phyloP scores from a whole-genome alignment of 1,139 yeast species.

The Geotrichum reessii region DNA sequence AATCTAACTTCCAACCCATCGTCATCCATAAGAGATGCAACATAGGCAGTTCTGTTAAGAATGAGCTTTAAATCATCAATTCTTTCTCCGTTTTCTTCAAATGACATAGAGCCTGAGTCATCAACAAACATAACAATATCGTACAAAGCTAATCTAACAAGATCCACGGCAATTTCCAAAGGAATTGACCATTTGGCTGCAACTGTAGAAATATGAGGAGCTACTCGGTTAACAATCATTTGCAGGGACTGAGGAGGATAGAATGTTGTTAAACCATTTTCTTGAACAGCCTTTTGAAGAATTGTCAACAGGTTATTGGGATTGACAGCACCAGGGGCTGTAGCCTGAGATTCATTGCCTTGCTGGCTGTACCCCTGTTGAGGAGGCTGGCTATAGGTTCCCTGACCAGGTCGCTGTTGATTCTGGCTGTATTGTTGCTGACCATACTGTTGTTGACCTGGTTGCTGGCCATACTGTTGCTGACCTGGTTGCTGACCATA shows the following conservation, averaged over 20 bases:
- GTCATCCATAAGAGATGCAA: slow-evolving; percentile 33
- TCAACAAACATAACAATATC: slow-evolving; percentile 35
- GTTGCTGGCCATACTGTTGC: slow-evolving; percentile 20
- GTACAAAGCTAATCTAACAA: slow-evolving; percentile 33
- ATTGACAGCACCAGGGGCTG: slow-evolving; percentile 13
- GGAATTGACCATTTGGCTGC: slow-evolving; percentile 32
- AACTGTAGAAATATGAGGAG: slow-evolving; percentile 26
- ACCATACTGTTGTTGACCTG: not conserved
- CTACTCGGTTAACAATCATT: slow-evolving; percentile 29
- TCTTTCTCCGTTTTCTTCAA: slow-evolving; percentile 37
- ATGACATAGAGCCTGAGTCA: slow-evolving; percentile 37
- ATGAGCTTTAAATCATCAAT: slow-evolving; percentile 35
- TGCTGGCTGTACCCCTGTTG: slow-evolving; percentile 20
- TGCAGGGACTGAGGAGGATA: slow-evolving; percentile 34
- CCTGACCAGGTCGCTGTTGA: not conserved
- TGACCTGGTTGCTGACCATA: slow-evolving; percentile 1
- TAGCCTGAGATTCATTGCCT: slow-evolving; percentile 4
- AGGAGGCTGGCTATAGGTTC: slow-evolving; percentile 16
- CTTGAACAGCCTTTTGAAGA: slow-evolving; percentile 31
- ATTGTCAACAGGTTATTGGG: slow-evolving; percentile 22
- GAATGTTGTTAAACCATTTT: slow-evolving; percentile 31
- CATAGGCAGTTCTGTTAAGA: slow-evolving; percentile 32
- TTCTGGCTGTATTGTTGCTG: not conserved
- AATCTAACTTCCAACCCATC: slow-evolving; percentile 35
- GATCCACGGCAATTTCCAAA: slow-evolving; percentile 32